Percentiles rank a stretch among this genome's conserved stretches.
These are phyloP conservation scores for Podaxis sp. DNA, from an alignment of 768 basidiomycete genomes.

Conservation along the genomic window DNA sequence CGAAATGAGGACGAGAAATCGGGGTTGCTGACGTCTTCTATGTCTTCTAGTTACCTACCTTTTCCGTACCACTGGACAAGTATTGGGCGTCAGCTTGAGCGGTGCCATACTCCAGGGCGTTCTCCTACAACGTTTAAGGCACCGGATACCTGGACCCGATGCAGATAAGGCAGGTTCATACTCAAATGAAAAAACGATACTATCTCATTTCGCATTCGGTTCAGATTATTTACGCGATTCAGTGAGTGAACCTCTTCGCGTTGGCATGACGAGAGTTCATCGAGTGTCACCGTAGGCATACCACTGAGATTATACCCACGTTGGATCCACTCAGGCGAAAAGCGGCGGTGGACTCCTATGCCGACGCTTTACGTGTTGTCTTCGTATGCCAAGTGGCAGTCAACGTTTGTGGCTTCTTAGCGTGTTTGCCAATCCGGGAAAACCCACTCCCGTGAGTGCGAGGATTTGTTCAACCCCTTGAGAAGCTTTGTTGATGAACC, in stretches of 20 bases:
- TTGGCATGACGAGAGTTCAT: conserved; percentile 5
- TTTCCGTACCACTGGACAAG: conserved; percentile 92
- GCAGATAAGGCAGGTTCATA: conserved; percentile 58
- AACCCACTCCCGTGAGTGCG: conserved; percentile 54
- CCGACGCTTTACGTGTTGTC: conserved; percentile 72
- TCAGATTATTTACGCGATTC: conserved; percentile 69
- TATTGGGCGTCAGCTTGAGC: conserved; percentile 87
- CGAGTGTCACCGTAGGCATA: conserved; percentile 43
- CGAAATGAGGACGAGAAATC: conserved; percentile 25
- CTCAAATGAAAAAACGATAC: neutral
- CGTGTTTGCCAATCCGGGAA: conserved; percentile 74
- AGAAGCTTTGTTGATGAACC: neutral
- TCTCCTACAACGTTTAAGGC: conserved; percentile 62
- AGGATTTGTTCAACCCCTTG: neutral
- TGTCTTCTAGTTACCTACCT: conserved; percentile 74
- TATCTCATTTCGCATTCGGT: conserved; percentile 6
- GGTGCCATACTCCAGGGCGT: conserved; percentile 83
- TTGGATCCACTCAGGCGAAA: conserved; percentile 50
- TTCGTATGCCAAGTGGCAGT: conserved; percentile 76
- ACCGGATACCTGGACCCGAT: conserved; percentile 72
- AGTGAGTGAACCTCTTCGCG: conserved; percentile 16
- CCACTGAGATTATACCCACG: conserved; percentile 64
- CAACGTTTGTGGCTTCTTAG: conserved; percentile 62
- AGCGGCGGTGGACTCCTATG: conserved; percentile 74
- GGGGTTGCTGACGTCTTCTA: conserved; percentile 25